These are phyloP conservation scores for Grosmannia huntii DNA, from an alignment of 2,329 filamentous ascomycete species.

Conservation along the genomic window DNA sequence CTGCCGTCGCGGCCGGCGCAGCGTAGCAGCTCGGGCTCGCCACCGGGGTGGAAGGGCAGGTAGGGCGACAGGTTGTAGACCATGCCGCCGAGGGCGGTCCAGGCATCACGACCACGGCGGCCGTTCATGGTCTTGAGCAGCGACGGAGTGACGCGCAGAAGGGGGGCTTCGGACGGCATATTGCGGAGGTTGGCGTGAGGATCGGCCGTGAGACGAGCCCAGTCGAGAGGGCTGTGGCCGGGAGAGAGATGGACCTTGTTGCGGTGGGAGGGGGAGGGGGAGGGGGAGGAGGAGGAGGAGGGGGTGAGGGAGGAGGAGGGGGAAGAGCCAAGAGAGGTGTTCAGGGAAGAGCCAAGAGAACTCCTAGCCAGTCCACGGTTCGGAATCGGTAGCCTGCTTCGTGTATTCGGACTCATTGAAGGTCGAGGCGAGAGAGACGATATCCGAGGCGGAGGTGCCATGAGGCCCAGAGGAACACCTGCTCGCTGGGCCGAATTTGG, in stretches of 20 bases:
- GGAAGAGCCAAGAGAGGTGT: background rate
- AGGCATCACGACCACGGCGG: slow-evolving; percentile 72
- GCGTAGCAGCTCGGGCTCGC: slow-evolving; percentile 57
- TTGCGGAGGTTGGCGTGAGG: slow-evolving; percentile 57
- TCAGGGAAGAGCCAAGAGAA: too few relatives aligned
- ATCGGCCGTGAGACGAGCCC: slow-evolving; percentile 62
- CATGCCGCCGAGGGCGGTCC: slow-evolving; percentile 78
- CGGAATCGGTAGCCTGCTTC: too few relatives aligned
- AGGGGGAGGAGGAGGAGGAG: background rate
- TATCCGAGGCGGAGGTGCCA: slow-evolving; percentile 18
- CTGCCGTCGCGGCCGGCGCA: slow-evolving; percentile 50
- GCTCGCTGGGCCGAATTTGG: slow-evolving; percentile 39
- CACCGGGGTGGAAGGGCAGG: slow-evolving; percentile 80
- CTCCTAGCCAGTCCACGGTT: too few relatives aligned
- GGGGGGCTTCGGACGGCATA: slow-evolving; percentile 33
- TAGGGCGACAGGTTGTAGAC: slow-evolving; percentile 95
- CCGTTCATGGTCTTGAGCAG: slow-evolving; percentile 70
- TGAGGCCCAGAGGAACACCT: slow-evolving; percentile 11
- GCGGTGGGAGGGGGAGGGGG: slow-evolving; percentile 16
- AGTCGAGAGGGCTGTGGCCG: slow-evolving; percentile 89
- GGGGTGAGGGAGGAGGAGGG: background rate
- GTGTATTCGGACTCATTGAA: too few relatives aligned
- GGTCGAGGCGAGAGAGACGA: slow-evolving; percentile 2
- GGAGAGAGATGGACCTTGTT: slow-evolving; percentile 73
- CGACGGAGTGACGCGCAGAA: slow-evolving; percentile 68